Evolutionary conservation across 768 basidiomycete genomes (phyloP), one percentile per base, ranked within the genome.

Genomic region (Boletus subparvulus): DNA sequence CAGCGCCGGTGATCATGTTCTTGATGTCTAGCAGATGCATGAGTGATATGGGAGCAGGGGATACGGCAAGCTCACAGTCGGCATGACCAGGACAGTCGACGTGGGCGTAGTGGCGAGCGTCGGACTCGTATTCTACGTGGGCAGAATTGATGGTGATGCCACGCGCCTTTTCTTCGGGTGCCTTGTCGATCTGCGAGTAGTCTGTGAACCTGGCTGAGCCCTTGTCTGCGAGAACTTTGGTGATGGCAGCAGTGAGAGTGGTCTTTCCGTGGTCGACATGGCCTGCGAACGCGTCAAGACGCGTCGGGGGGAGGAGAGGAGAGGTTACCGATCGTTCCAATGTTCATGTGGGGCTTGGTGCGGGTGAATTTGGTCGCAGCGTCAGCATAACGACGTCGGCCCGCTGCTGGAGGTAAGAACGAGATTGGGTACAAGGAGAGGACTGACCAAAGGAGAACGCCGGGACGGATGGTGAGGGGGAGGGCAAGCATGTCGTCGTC

Each of bases 231-330:
- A 98, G 83, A 54, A 94, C 90, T 72, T 92, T 98, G 65, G 97
- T 99, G 67, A 96, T 95, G 56, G 94, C 91, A 41, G 94, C 94
- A 14, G 94, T 95, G 61, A 99, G 78, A 2, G 96, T 99, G 0
- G 96, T 99, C 78, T 99, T 99, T 65, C 96, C 96, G 72, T 98
- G 96, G 74, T 97, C 94, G 71, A 97, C 94, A 67, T 97, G 94
- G 58, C 94, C 92, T 47, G 51, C 17, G 41, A n/a, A 37, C 56
- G 55, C 53, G 58, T 63, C 51, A 57, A 40, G 50, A 64, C 57
- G 63, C 60, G 61, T 73, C 50, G 40, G 21, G 17, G 9, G 10
- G 6, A 51, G 17, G 33, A 35, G 39, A 39, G 17, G 17, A 21
- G 4, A 30, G 3, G 17, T 40, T 69, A 89, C 91, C 92, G 67